phyloP scores from a whole-genome alignment of 2,329 filamentous ascomycete species.

The Alternaria rosae region DNA sequence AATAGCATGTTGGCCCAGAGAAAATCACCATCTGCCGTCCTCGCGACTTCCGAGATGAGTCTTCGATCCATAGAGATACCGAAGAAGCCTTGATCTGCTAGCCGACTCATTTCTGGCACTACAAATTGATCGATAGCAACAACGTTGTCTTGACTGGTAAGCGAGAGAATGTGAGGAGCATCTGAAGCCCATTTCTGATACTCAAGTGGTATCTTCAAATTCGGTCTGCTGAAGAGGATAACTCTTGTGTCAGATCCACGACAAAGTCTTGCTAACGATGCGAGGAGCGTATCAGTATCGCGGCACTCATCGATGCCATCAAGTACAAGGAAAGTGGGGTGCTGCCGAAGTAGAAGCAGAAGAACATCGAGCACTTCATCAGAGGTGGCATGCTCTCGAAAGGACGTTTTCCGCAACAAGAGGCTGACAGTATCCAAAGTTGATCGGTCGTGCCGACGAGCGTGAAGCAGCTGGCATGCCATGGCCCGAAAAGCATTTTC shows the following conservation, averaged over 20 bases:
- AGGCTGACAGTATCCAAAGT: conserved; percentile 40
- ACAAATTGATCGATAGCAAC: conserved; percentile 29
- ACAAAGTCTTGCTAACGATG: conserved; percentile 30
- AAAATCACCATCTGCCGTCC: conserved; percentile 35
- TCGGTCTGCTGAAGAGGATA: conserved; percentile 37
- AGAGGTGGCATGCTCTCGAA: conserved; percentile 32
- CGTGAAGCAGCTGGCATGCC: conserved; percentile 34
- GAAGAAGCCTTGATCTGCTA: conserved; percentile 42
- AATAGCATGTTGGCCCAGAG: conserved; percentile 37
- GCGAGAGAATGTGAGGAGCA: conserved; percentile 30
- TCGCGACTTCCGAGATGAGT: conserved; percentile 25
- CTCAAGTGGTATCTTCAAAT: conserved; percentile 33
- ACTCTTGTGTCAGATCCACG: conserved; percentile 32
- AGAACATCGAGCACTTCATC: conserved; percentile 38
- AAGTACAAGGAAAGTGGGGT: conserved; percentile 41
- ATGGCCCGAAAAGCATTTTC: conserved; percentile 36
- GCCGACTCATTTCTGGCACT: conserved; percentile 25
- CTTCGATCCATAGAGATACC: conserved; percentile 37
- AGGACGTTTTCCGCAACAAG: conserved; percentile 34
- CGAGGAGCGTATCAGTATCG: conserved; percentile 28
- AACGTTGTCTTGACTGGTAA: conserved; percentile 27
- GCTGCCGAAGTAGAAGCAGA: conserved; percentile 37
- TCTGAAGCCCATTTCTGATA: conserved; percentile 42
- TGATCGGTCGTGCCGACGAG: conserved; percentile 28
- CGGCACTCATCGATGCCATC: conserved; percentile 41